Percentiles rank a stretch among this genome's conserved stretches.
Evolutionary conservation across 345 rosid species (phyloP).

Genomic region (Eucalyptus cladocalyx): DNA sequence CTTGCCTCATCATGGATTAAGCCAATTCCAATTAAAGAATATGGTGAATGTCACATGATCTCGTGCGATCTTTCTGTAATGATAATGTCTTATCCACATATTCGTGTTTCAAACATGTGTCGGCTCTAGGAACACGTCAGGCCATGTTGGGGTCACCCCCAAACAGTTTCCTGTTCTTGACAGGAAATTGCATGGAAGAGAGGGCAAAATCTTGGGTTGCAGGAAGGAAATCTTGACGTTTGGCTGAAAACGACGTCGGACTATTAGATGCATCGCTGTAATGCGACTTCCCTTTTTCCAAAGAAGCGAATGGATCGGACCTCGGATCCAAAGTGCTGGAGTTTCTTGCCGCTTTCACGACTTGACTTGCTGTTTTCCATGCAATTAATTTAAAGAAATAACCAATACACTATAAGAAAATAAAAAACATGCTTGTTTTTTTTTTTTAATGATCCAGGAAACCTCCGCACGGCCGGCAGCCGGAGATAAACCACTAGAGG

Average conservation of each 20-base stretch:
- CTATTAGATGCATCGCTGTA: background rate
- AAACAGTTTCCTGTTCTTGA: background rate
- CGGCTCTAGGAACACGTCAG: background rate
- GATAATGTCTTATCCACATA: fast-evolving
- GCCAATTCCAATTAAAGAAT: background rate
- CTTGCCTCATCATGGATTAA: background rate
- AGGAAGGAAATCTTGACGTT: constrained; percentile 4
- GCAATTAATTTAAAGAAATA: background rate
- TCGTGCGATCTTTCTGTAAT: background rate
- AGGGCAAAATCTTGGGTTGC: background rate
- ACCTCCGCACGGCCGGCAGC: fast-evolving
- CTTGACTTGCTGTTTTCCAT: background rate
- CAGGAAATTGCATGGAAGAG: constrained; percentile 6
- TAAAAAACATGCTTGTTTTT: background rate
- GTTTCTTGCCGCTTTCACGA: background rate
- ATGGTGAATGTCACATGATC: background rate
- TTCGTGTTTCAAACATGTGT: background rate
- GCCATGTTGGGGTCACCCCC: background rate
- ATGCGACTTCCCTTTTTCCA: background rate
- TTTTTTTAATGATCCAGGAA: too few relatives aligned
- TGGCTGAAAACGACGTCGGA: background rate
- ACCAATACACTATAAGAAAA: background rate
- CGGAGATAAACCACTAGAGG: too few relatives aligned
- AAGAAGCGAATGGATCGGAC: background rate
- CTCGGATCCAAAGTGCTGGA: background rate